These are phyloP conservation scores for Ceratorhiza oryzae-sativae DNA, from an alignment of 1,284 basidiomycete genomes.

Conservation along the genomic window DNA sequence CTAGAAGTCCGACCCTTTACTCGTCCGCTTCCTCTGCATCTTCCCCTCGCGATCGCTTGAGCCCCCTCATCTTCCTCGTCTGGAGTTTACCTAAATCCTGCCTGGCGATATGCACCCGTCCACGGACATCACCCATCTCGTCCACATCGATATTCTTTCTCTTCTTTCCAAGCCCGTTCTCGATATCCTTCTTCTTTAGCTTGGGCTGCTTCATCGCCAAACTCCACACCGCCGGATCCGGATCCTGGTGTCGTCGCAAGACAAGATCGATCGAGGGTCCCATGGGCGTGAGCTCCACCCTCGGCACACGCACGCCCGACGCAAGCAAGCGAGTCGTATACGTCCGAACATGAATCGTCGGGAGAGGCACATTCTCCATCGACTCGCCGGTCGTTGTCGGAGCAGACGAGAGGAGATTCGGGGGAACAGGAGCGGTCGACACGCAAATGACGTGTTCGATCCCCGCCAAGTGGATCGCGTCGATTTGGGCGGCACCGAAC, in stretches of 20 bases:
- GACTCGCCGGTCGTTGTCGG: slow-evolving; percentile 56
- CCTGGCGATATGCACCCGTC: slow-evolving; percentile 85
- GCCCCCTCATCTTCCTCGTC: slow-evolving; percentile 90
- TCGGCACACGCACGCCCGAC: slow-evolving; percentile 80
- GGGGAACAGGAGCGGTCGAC: slow-evolving; percentile 73
- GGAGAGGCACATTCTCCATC: slow-evolving; percentile 73
- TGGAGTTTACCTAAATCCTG: slow-evolving; percentile 91
- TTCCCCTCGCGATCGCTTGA: slow-evolving; percentile 57
- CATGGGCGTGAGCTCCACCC: slow-evolving; percentile 85
- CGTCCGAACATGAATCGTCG: slow-evolving; percentile 86
- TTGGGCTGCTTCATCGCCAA: slow-evolving; percentile 85
- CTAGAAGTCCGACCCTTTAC: not conserved
- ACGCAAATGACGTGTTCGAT: slow-evolving; percentile 93
- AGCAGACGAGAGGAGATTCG: slow-evolving; percentile 59
- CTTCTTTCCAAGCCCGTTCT: slow-evolving; percentile 90
- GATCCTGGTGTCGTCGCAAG: slow-evolving; percentile 75
- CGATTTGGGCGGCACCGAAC: slow-evolving; percentile 87
- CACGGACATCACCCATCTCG: slow-evolving; percentile 96
- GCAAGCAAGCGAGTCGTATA: slow-evolving; percentile 81
- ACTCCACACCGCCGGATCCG: slow-evolving; percentile 82
- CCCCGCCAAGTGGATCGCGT: slow-evolving; percentile 83
- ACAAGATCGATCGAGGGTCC: slow-evolving; percentile 90
- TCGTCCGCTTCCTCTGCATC: slow-evolving; percentile 44
- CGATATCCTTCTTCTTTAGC: slow-evolving; percentile 83
- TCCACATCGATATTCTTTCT: slow-evolving; percentile 96